These are phyloP conservation scores for Populus simonii DNA, from an alignment of 345 rosid species.

Conservation along the genomic window DNA sequence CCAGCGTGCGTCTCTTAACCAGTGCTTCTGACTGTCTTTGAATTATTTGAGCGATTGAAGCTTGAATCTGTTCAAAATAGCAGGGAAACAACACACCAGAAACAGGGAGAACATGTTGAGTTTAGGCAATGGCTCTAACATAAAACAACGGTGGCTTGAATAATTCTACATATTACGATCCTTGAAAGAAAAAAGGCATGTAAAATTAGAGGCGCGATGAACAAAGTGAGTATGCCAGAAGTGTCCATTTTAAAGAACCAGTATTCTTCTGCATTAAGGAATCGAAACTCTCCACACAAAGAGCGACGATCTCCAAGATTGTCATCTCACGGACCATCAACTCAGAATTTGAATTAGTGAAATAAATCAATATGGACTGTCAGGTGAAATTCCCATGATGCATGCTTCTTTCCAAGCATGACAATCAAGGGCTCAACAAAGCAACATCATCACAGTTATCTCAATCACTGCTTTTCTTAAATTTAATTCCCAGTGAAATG, in stretches of 20 bases:
- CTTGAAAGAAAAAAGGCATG: neutral
- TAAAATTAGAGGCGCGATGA: neutral
- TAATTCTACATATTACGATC: neutral
- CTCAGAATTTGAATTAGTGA: neutral
- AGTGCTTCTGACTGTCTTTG: conserved; percentile 80
- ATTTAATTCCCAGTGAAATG: neutral
- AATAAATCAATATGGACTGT: neutral
- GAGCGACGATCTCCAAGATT: neutral
- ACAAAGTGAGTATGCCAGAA: neutral
- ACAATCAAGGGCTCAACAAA: neutral
- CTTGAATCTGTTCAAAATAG: conserved; percentile 71
- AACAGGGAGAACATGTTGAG: neutral
- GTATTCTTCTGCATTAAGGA: neutral
- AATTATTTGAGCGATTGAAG: conserved; percentile 77
- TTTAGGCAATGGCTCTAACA: neutral
- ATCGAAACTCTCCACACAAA: neutral
- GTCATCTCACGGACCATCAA: neutral
- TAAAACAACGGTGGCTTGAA: neutral
- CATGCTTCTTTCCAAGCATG: neutral
- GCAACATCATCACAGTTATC: conserved; percentile 4
- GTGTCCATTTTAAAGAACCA: neutral
- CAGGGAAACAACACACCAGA: neutral
- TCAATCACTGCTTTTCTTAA: conserved; percentile 3
- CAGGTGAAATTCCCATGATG: neutral
- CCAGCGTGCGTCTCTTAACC: conserved; percentile 51